Conservation (phyloP, 192 early-diverging fungal species). For the Coemansia sp. region DNA sequence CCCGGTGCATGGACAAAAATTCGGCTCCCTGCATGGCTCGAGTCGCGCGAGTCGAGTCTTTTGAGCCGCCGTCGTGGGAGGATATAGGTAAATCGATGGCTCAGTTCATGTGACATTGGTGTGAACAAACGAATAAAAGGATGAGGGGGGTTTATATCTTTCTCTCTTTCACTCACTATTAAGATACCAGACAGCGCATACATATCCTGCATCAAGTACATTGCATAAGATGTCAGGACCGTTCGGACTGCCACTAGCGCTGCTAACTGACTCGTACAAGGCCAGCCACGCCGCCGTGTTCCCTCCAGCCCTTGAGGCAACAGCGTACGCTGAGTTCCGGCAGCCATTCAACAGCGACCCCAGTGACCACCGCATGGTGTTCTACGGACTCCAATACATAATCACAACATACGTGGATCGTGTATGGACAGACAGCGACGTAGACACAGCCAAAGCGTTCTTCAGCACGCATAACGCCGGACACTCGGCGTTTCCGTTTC, state of each 20-base stretch:
- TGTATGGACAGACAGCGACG: conserved; percentile 69
- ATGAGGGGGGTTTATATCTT: no score
- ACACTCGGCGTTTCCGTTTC: conserved; percentile 68
- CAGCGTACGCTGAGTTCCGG: conserved; percentile 85
- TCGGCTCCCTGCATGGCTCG: no score
- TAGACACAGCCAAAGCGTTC: conserved; percentile 65
- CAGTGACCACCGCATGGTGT: conserved; percentile 72
- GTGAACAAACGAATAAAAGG: no score
- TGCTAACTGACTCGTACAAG: conserved; percentile 89
- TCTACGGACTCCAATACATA: conserved; percentile 84
- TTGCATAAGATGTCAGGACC: conserved; percentile 44
- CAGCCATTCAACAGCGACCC: conserved; percentile 62
- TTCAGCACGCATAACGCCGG: conserved; percentile 75
- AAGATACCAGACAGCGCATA: background rate
- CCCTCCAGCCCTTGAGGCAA: no score
- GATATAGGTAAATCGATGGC: no score
- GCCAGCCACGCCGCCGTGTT: conserved; percentile 73
- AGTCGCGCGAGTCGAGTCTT: no score
- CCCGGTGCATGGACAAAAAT: no score
- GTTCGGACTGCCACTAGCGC: conserved; percentile 59
- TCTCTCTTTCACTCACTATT: background rate
- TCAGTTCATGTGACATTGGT: no score
- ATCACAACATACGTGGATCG: conserved; percentile 71
- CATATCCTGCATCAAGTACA: background rate
- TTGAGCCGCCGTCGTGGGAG: no score